Conservation (phyloP, 495 filamentous ascomycete genomes). For the Chlorociboria aeruginascens region DNA sequence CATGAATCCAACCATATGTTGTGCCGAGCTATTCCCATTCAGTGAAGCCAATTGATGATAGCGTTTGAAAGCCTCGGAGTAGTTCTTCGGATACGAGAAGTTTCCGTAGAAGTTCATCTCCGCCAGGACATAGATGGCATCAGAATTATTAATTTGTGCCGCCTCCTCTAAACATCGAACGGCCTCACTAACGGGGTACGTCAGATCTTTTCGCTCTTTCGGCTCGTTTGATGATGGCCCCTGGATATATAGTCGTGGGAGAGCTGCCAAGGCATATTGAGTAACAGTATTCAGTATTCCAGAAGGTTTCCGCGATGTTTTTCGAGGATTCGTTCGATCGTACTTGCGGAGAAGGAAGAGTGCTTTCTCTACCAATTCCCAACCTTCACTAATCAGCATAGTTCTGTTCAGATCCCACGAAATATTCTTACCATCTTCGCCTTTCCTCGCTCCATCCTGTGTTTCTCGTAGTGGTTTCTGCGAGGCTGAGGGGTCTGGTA, state of each 20-base stretch:
- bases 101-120: constrained; percentile 98
- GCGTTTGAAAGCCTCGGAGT: constrained; percentile 66
- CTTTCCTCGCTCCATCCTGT: constrained; percentile 3
- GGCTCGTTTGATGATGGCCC: constrained; percentile 4
- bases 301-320: constrained; percentile 12
- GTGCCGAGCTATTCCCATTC: constrained; percentile 80
- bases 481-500: constrained; percentile 8
- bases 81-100: constrained; percentile 76
- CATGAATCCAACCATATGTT: constrained; percentile 93
- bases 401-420: neutral
- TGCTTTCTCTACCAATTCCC: constrained; percentile 18
- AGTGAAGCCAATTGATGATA: constrained; percentile 68
- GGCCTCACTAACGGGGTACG: constrained; percentile 39
- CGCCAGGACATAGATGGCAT: constrained; percentile 82
- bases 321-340: constrained; percentile 8
- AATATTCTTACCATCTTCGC: constrained; percentile 11
- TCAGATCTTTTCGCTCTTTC: constrained; percentile 12
- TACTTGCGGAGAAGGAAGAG: constrained; percentile 16
- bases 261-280: constrained; percentile 11
- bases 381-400: constrained; percentile 11
- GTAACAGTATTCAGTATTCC: constrained; percentile 11
- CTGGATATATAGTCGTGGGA: constrained; percentile 13
- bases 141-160: constrained; percentile 61
- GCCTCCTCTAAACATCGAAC: constrained; percentile 67
- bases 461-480: constrained; percentile 9